Percentiles rank a stretch among this genome's conserved stretches.
Conservation (phyloP, 345 rosid genomes). For the Raphanus raphanistrum region DNA sequence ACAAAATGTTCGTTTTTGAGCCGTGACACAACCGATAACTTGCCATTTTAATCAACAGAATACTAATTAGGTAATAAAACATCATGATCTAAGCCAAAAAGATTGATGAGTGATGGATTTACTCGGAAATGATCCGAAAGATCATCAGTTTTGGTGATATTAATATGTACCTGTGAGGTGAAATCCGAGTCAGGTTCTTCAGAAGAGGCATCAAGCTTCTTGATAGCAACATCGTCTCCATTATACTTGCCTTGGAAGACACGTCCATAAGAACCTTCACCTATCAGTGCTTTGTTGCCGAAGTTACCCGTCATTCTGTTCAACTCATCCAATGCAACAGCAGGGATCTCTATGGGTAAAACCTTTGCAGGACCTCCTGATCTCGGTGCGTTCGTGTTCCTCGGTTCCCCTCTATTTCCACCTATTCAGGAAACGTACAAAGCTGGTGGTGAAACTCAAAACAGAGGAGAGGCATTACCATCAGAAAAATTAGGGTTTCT, state of each 20-base stretch:
- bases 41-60: slow-evolving; percentile 20
- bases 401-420: slow-evolving; percentile 73
- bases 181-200: slow-evolving; percentile 85
- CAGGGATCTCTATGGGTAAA: slow-evolving; percentile 77
- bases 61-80: not conserved
- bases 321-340: slow-evolving; percentile 63
- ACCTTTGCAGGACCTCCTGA: slow-evolving; percentile 74
- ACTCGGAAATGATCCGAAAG: not conserved
- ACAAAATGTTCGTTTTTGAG: slow-evolving; percentile 84
- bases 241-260: slow-evolving; percentile 69
- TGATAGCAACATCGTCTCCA: slow-evolving; percentile 69
- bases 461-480: not conserved
- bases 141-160: not conserved
- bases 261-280: slow-evolving; percentile 96
- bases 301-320: slow-evolving; percentile 66
- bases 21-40: slow-evolving; percentile 86
- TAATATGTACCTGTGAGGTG: slow-evolving; percentile 63
- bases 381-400: slow-evolving; percentile 48
- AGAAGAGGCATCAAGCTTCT: slow-evolving; percentile 81
- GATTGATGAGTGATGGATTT: not conserved
- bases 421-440: slow-evolving; percentile 6
- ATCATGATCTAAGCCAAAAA: not conserved
- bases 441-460: slow-evolving; percentile 1
- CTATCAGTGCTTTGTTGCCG: slow-evolving; percentile 82
- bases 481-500: not conserved